Base-by-base conservation (phyloP, 805 yeast genomes). In the Monosporozyma servazzii region DNA sequence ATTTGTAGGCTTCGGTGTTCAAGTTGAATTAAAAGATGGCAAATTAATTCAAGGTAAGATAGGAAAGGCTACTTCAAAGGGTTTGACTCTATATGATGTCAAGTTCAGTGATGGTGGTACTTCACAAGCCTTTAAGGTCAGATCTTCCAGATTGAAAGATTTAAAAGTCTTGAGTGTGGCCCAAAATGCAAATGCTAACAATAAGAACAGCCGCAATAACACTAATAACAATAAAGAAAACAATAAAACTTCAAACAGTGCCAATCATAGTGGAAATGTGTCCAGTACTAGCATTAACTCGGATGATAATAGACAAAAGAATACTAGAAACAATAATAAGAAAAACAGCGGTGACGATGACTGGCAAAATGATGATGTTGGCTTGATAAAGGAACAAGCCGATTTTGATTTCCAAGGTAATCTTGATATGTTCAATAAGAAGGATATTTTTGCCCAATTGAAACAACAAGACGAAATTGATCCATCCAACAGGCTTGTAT, bases 321-420 rank as follows among this genome's bases (percentile, higher is more conserved):
- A 20, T 33, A 30, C 18, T 7, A 84, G 86, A 2, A 57, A 55
- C 20, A 62, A 56, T 2, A 56, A 65, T 25, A 25, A 25, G 27
- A 59, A 51, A 48, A 63, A 56, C 48, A 60, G 56, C 51, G 59
- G 55, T 41, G 54, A 40, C 29, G 54, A 45, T 56, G 77, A 72
- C 46, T 79, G 82, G 81, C 63, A 63, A 45, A 75, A 72, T 49
- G 79, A 74, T 42, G 79, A 76, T 52, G 75, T 80, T 31, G 57
- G 69, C 51, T 69, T 72, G 53, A 75, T 79, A 64, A 74, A 79
- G 56, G 55, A 67, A 18, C 64, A 74, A 50, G 75, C 72, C 21
- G 96, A 88, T 56, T 90, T 90, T 68, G 96, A 90, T 65, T 90
- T 90, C 67, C 87, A 80, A 51, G 82, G 87, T 13, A 87, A 86